phyloP scores from a whole-genome alignment of 108 stramenopile species.

The Skeletonema marinoi region DNA sequence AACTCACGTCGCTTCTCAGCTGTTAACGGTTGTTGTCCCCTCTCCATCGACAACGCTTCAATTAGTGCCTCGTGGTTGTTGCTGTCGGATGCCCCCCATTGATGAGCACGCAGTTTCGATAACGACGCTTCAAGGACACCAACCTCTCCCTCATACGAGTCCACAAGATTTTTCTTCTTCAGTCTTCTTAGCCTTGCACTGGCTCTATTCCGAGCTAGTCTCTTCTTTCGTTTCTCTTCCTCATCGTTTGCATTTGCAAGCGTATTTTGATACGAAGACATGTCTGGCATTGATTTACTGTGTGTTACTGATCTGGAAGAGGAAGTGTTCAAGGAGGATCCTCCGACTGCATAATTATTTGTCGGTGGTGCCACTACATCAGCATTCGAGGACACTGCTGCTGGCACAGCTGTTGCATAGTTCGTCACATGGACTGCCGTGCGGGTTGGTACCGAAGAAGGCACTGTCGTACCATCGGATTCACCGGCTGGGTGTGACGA shows the following conservation, averaged over 20 bases:
- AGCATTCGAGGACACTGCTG: slow-evolving; percentile 10
- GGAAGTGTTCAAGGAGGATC: slow-evolving; percentile 1
- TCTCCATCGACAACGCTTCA: slow-evolving; percentile 89
- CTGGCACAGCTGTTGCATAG: background rate
- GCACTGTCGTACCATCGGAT: background rate
- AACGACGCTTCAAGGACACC: slow-evolving; percentile 81
- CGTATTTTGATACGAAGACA: slow-evolving; percentile 50
- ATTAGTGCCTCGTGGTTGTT: slow-evolving; percentile 65
- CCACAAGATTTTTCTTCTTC: slow-evolving; percentile 90
- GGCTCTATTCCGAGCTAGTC: slow-evolving; percentile 87
- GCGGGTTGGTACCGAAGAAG: slow-evolving; percentile 12
- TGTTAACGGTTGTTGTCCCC: slow-evolving; percentile 77
- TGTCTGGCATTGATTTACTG: slow-evolving; percentile 77
- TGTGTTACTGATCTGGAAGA: slow-evolving; percentile 33
- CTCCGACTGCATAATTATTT: slow-evolving; percentile 10
- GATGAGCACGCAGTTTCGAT: slow-evolving; percentile 68
- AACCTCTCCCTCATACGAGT: slow-evolving; percentile 90
- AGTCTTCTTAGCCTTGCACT: slow-evolving; percentile 77
- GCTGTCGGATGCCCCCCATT: slow-evolving; percentile 56
- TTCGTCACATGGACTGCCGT: slow-evolving; percentile 1
- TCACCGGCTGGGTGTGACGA: slow-evolving; percentile 3
- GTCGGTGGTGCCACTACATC: background rate
- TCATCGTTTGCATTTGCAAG: slow-evolving; percentile 59
- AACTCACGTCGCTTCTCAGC: slow-evolving; percentile 63
- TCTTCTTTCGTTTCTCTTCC: slow-evolving; percentile 85